A percentile compares a stretch with the other conserved stretches of the same genome.
These are phyloP conservation scores for Wallacemonas collosoma DNA, from an alignment of 208 protist genomes.

Conservation along the genomic window DNA sequence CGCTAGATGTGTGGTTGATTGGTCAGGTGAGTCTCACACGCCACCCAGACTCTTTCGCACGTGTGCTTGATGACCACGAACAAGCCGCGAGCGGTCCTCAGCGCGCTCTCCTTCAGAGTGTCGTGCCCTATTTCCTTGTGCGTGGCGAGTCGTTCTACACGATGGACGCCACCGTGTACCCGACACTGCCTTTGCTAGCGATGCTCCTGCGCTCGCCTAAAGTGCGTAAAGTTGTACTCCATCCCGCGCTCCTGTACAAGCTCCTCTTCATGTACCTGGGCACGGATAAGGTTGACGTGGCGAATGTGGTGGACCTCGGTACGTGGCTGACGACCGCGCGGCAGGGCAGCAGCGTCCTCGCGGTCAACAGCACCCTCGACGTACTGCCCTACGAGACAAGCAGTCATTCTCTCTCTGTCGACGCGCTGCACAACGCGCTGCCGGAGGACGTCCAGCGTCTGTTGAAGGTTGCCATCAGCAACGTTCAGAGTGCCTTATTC, in stretches of 20 bases:
- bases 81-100: conserved; percentile 27
- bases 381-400: neutral
- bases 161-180: conserved; percentile 36
- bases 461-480: conserved; percentile 7
- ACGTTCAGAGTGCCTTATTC: neutral
- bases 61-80: conserved; percentile 34
- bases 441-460: conserved; percentile 16
- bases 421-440: conserved; percentile 22
- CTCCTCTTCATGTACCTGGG: conserved; percentile 77
- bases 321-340: conserved; percentile 43
- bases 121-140: conserved; percentile 53
- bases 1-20: conserved; percentile 62
- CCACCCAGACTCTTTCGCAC: conserved; percentile 49
- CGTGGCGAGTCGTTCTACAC: conserved; percentile 47
- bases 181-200: conserved; percentile 52
- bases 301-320: conserved; percentile 58
- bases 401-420: conserved; percentile 3
- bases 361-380: neutral
- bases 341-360: conserved; percentile 8
- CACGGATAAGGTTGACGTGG: conserved; percentile 66
- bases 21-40: conserved; percentile 36
- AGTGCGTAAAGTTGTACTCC: conserved; percentile 59
- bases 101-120: conserved; percentile 23
- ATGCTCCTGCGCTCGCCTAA: conserved; percentile 42
- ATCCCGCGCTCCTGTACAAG: conserved; percentile 51